Percentiles rank a stretch among this genome's conserved stretches.
Conservation (phyloP, 2,329 filamentous ascomycete species). For the Colletotrichum nymphaeae region DNA sequence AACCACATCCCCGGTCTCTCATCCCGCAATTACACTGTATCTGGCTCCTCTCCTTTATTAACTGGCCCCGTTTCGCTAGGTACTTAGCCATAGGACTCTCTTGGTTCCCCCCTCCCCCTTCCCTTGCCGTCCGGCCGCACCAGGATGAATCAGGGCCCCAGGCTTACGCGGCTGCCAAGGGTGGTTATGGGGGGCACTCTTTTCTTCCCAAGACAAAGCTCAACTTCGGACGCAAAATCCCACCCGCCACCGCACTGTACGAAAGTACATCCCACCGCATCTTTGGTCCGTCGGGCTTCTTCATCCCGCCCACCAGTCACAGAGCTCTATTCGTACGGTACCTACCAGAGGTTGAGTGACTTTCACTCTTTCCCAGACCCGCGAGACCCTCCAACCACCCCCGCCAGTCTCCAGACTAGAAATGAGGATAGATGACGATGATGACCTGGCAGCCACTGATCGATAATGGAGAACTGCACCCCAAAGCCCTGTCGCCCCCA, state of each 20-base stretch:
- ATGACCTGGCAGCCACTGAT: neutral
- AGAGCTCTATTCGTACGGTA: neutral
- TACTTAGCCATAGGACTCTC: neutral
- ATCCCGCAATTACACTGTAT: constrained; percentile 29
- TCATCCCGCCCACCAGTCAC: neutral
- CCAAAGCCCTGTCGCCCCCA: neutral
- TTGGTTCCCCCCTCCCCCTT: neutral
- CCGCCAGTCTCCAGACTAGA: neutral
- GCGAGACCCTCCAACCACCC: neutral
- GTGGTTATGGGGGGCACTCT: neutral
- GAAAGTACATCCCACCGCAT: neutral
- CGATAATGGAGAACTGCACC: neutral
- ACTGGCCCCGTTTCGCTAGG: constrained; percentile 16
- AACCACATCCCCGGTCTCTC: constrained; percentile 4
- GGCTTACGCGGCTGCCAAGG: constrained; percentile 36
- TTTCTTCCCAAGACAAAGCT: constrained; percentile 22
- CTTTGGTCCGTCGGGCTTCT: neutral
- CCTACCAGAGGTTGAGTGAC: neutral
- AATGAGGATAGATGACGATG: constrained; percentile 13
- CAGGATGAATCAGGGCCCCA: constrained; percentile 33
- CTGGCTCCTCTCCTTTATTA: constrained; percentile 18
- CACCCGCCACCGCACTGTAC: neutral
- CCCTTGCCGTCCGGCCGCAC: constrained; percentile 33
- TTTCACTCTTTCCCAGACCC: constrained; percentile 17
- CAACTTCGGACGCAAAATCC: constrained; percentile 18